Conservation (phyloP, 106 monocot species). For the Platanthera zijinensis region DNA sequence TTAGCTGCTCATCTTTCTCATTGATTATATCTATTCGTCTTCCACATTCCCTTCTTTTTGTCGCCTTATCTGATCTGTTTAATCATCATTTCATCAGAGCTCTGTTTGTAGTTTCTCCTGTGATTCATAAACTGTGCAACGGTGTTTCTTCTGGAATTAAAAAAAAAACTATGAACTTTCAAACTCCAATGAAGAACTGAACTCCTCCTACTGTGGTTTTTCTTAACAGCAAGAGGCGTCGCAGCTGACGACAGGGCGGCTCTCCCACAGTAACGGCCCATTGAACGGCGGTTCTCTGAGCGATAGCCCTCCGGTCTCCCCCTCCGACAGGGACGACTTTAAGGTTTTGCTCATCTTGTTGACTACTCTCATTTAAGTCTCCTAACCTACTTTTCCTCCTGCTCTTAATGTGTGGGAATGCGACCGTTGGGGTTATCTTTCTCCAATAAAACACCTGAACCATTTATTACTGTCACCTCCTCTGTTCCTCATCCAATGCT, state of each 20-base stretch:
- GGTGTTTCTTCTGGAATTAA: background rate
- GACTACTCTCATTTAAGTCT: background rate
- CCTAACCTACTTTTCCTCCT: background rate
- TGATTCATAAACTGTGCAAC: background rate
- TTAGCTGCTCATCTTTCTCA: background rate
- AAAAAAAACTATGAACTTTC: background rate
- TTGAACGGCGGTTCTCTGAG: constrained; percentile 77
- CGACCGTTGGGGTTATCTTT: constrained; percentile 35
- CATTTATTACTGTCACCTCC: background rate
- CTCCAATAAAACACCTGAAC: constrained; percentile 36
- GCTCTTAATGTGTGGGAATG: constrained; percentile 1
- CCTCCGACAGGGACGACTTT: constrained; percentile 57
- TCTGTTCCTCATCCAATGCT: background rate
- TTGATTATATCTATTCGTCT: background rate
- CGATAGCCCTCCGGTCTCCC: constrained; percentile 91
- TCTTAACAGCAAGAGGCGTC: constrained; percentile 59
- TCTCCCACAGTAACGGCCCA: constrained; percentile 94
- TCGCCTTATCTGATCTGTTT: background rate
- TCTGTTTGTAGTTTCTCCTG: background rate
- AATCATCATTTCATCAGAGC: background rate
- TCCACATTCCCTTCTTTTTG: background rate
- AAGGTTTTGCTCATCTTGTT: constrained; percentile 26
- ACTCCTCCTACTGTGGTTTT: background rate
- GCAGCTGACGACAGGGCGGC: constrained; percentile 65
- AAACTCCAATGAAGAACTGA: background rate